Base-by-base conservation (phyloP, 441 rosid species). In the Gossypium trilobum region DNA sequence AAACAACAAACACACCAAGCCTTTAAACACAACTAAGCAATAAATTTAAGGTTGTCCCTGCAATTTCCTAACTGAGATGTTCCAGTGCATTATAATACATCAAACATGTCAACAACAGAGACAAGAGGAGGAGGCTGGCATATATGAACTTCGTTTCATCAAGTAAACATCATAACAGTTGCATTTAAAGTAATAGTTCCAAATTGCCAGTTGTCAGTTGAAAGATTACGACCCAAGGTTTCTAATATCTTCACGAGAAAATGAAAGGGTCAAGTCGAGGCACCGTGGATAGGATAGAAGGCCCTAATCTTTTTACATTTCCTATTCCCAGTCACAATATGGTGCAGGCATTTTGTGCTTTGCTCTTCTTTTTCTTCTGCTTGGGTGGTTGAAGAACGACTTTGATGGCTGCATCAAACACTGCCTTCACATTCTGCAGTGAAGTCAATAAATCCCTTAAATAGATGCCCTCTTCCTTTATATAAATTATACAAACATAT, bases 341-440 rank as follows among this genome's bases (percentile, higher is more conserved):
- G 77, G 90, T 87, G 88, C 94, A 89, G 44, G 84, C 91, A 71
- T 80, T 85, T 68, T 88, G 88, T 71, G 87, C 85, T 81, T 87
- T 87, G 80, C 77, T 79, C 90, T 89, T 89, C 90, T 87, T 89
- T 81, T 86, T 89, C 86, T 86, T 84, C 78, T 67, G 75, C 78
- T 89, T 89, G 20, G 94, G 94, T 20, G 94, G 94, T 80, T 89
- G 94, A 73, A 89, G 91, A 17, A 89, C 91, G 3, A 89, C 94
- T 80, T 79, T 84, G 72, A 89, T 89, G 52, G 91, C 94, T 65
- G 88, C 90, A 78, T 89, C 94, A 39, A 89, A 89, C 27, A 87
- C 94, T 33, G 75, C 94, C 78, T 89, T 89, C 80, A 89, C 90
- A 59, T 89, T 89, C 95, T 89, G 90, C 81, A 56, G 54, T 60